Conservation (phyloP, 176 grass and related monocot genomes). For the Pontederia paniculata region DNA sequence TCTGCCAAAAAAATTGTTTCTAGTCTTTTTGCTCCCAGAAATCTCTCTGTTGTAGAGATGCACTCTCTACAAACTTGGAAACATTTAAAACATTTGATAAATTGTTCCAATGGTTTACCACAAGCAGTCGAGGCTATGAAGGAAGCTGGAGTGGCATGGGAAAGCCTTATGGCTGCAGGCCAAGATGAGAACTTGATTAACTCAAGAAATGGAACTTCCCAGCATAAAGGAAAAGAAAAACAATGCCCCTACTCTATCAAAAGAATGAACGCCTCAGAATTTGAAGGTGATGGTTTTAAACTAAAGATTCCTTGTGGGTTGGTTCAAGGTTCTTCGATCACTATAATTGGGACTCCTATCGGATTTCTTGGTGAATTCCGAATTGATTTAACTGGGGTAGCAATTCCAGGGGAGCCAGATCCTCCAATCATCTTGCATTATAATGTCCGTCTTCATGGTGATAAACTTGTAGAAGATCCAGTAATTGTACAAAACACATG, state of each 20-base stretch:
- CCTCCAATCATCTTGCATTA: conserved; percentile 87
- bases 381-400: conserved; percentile 60
- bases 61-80: conserved; percentile 59
- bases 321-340: conserved; percentile 91
- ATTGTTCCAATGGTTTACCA: conserved; percentile 44
- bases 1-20: conserved; percentile 42
- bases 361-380: conserved; percentile 74
- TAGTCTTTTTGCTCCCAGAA: conserved; percentile 49
- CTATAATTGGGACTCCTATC: conserved; percentile 80
- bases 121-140: conserved; percentile 81
- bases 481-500: conserved; percentile 98
- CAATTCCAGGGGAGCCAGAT: conserved; percentile 82
- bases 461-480: conserved; percentile 97
- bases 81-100: conserved; percentile 54
- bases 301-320: conserved; percentile 85
- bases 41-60: conserved; percentile 54
- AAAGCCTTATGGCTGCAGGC: conserved; percentile 50
- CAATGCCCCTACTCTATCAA: conserved; percentile 94
- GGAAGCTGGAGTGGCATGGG: conserved; percentile 82
- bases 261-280: conserved; percentile 73
- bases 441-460: conserved; percentile 87
- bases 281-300: conserved; percentile 41
- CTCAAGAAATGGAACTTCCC: conserved; percentile 36
- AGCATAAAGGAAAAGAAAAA: conserved; percentile 60
- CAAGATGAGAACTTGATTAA: conserved; percentile 38